A percentile compares a stretch with the other conserved stretches of the same genome.
Conservation (phyloP, 2,329 filamentous ascomycete species). For the Immersiporthe knoxdaviesiana region DNA sequence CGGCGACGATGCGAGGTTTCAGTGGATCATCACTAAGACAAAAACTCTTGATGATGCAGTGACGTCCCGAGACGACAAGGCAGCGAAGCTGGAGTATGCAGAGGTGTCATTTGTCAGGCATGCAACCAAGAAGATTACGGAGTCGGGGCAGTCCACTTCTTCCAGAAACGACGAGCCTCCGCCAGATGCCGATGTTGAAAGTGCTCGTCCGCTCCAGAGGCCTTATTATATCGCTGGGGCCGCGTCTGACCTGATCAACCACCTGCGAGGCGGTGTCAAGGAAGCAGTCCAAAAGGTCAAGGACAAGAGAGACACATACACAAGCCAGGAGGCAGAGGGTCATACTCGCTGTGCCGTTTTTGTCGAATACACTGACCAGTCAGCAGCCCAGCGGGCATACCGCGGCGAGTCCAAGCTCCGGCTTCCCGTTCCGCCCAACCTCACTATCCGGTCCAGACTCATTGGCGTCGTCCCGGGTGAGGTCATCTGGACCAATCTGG, state of each 20-base stretch:
- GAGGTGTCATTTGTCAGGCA: constrained; percentile 55
- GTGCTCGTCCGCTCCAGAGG: constrained; percentile 26
- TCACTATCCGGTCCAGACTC: constrained; percentile 83
- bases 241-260: constrained; percentile 25
- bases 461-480: constrained; percentile 81
- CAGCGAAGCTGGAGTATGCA: constrained; percentile 30
- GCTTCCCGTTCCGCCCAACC: constrained; percentile 52
- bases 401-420: constrained; percentile 78
- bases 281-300: constrained; percentile 28
- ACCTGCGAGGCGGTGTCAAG: constrained; percentile 20
- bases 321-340: constrained; percentile 14
- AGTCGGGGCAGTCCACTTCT: constrained; percentile 36
- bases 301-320: constrained; percentile 52
- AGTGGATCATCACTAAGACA: constrained; percentile 82
- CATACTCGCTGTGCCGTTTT: constrained; percentile 66
- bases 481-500: constrained; percentile 68
- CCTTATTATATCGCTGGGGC: constrained; percentile 19
- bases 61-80: constrained; percentile 68
- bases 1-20: constrained; percentile 74
- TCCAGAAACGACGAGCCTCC: constrained; percentile 3
- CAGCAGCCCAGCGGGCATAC: constrained; percentile 82
- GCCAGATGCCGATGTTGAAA: constrained; percentile 18
- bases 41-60: constrained; percentile 77
- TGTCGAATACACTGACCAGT: constrained; percentile 83
- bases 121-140: constrained; percentile 66